Conservation (phyloP, 2,329 filamentous ascomycete species). For the Colletotrichum sp. region DNA sequence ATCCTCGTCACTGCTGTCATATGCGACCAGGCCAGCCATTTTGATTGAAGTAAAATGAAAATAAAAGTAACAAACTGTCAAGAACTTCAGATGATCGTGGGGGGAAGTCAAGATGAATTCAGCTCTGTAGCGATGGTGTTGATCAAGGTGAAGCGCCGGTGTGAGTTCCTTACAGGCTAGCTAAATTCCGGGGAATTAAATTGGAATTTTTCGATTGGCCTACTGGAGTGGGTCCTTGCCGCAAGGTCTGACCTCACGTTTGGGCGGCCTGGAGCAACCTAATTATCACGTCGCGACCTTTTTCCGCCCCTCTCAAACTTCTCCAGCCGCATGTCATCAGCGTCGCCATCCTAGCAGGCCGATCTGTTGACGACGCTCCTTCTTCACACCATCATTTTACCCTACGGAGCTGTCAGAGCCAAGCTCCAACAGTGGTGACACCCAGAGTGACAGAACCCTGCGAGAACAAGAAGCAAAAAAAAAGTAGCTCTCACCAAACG, state of each 20-base stretch:
- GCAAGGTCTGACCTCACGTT: conserved; percentile 2
- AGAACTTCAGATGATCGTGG: neutral
- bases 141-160: neutral
- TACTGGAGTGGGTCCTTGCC: neutral
- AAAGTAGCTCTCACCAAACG: conserved; percentile 28
- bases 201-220: neutral
- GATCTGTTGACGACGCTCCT: neutral
- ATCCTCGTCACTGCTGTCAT: conserved; percentile 59
- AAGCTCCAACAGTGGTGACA: neutral
- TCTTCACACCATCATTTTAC: neutral
- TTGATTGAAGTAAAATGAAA: neutral
- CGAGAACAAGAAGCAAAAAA: neutral
- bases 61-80: neutral
- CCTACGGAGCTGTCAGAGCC: neutral
- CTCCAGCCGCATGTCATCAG: neutral
- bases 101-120: neutral
- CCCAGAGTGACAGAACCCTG: conserved; percentile 7
- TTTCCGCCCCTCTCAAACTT: conserved; percentile 14
- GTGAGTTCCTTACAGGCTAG: neutral
- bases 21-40: conserved; percentile 53
- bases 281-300: conserved; percentile 14
- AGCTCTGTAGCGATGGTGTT: neutral
- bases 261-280: neutral
- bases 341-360: neutral
- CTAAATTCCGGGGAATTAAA: neutral